These are phyloP conservation scores for Candida dajiaensis DNA, from an alignment of 805 yeast species.

Conservation along the genomic window DNA sequence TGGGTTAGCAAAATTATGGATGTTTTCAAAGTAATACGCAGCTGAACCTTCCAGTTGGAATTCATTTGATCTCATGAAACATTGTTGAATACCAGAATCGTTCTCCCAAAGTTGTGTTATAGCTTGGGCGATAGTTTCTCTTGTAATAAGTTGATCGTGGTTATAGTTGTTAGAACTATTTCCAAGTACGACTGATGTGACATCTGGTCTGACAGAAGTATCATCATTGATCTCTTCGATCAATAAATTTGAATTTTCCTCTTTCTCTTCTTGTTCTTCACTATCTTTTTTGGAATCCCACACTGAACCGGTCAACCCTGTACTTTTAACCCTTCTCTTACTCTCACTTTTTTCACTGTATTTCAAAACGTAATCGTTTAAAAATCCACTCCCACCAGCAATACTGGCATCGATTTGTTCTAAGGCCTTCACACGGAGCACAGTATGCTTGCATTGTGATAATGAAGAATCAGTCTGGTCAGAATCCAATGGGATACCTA, in stretches of 20 bases:
- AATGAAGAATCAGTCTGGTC: constrained; percentile 49
- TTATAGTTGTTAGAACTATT: constrained; percentile 9
- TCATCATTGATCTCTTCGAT: constrained; percentile 19
- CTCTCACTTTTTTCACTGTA: constrained; percentile 51
- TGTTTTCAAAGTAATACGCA: constrained; percentile 70
- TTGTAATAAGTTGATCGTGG: constrained; percentile 18
- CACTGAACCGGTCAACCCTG: constrained; percentile 41
- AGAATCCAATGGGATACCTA: constrained; percentile 60
- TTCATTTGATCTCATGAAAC: constrained; percentile 58
- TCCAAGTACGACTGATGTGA: constrained; percentile 11
- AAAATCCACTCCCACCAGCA: constrained; percentile 60
- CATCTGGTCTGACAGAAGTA: constrained; percentile 18
- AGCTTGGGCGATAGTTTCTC: constrained; percentile 65
- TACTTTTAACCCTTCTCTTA: constrained; percentile 46
- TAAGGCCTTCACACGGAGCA: constrained; percentile 52
- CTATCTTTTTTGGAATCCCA: constrained; percentile 20
- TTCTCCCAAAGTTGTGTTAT: constrained; percentile 61
- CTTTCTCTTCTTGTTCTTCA: constrained; percentile 1
- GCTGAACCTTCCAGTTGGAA: constrained; percentile 86
- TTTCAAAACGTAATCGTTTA: constrained; percentile 58
- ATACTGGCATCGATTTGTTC: constrained; percentile 56
- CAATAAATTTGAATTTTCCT: background rate
- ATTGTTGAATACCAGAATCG: constrained; percentile 60
- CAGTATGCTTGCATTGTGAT: constrained; percentile 38
- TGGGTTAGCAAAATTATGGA: constrained; percentile 56